Evolutionary conservation across 129 eudicot genomes (phyloP), one percentile per base, ranked within the genome.

Genomic region (Artemisia annua): DNA sequence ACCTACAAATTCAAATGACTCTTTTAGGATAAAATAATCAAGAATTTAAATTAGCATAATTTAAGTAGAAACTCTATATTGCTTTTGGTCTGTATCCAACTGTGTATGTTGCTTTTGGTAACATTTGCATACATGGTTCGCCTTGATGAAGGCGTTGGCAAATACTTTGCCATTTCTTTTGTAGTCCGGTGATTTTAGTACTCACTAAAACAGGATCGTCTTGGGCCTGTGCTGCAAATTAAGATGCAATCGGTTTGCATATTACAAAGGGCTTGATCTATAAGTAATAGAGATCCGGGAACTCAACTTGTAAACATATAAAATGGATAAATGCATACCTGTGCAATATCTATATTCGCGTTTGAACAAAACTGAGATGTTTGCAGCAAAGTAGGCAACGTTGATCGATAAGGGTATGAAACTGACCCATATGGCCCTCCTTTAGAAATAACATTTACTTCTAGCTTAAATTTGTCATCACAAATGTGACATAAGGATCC

Each of bases 171-270:
- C 96, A 81, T 81, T 90, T 94, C 69, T 81, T 83, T 63, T 86
- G 88, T 48, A 89, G 68, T 28, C 80, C 82, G 24, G 46, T 62
- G 67, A 84, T 82, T 79, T 78, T 79, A 39, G 79, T 68, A 60
- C 81, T 78, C 74, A 79, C 69, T 67, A 81, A 75, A 73, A 74
- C 55, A 50, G 80, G 70, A 80, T 86, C 90, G 60, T 83, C 88
- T 80, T 67, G 86, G 83, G 85, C 88, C 96, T 92, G 98, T 84
- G 84, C 95, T 85, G 87, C 82, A 85, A 73, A 32, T 32, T 32
- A 32, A 78, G 69, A 74, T 56, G 32, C 71, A 75, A 75, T 35
- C 76, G 66, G 77, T 81, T 78, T 85, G 81, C 63, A 83, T 75
- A 72, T 32, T 32, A 32, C 43, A 32, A 32, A 32, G 43, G 43